A percentile compares a stretch with the other conserved stretches of the same genome.
These are phyloP conservation scores for Scutellaria galericulata DNA, from an alignment of 257 asterid species.

Conservation along the genomic window DNA sequence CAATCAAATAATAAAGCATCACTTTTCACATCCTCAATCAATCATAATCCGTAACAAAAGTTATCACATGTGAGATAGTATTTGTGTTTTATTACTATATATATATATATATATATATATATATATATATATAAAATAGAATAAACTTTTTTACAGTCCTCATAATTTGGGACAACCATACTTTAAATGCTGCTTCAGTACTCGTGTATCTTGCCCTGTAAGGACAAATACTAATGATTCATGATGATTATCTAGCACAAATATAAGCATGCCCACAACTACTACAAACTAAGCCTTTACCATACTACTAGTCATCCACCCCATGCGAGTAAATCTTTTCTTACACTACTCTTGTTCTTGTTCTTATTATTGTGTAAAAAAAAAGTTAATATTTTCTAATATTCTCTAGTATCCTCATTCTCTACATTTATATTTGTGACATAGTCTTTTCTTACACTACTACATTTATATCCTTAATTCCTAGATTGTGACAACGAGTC, in stretches of 20 bases:
- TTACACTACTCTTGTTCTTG: too few species aligned
- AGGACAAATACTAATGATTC: constrained; percentile 18
- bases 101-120: too few species aligned
- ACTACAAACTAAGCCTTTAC: background rate
- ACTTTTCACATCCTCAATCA: constrained; percentile 1
- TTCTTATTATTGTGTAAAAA: too few species aligned
- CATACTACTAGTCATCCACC: too few species aligned
- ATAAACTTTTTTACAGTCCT: background rate
- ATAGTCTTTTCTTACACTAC: too few species aligned
- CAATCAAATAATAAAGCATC: constrained; percentile 10
- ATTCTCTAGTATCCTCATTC: too few species aligned
- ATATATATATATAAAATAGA: background rate
- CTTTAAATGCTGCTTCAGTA: constrained; percentile 9
- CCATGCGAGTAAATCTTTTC: too few species aligned
- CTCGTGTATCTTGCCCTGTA: constrained; percentile 6
- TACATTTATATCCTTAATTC: too few species aligned
- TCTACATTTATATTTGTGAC: too few species aligned
- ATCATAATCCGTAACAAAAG: background rate
- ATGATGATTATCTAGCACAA: constrained; percentile 15
- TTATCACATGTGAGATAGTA: background rate
- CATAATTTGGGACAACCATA: background rate
- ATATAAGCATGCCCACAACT: constrained; percentile 15
- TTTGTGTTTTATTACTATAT: background rate
- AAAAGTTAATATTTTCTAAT: too few species aligned
- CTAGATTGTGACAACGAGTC: too few species aligned